Evolutionary conservation across 2,329 filamentous ascomycete species (phyloP), one percentile per base, ranked within the genome.

Genomic region (Exophiala xenobiotica): DNA sequence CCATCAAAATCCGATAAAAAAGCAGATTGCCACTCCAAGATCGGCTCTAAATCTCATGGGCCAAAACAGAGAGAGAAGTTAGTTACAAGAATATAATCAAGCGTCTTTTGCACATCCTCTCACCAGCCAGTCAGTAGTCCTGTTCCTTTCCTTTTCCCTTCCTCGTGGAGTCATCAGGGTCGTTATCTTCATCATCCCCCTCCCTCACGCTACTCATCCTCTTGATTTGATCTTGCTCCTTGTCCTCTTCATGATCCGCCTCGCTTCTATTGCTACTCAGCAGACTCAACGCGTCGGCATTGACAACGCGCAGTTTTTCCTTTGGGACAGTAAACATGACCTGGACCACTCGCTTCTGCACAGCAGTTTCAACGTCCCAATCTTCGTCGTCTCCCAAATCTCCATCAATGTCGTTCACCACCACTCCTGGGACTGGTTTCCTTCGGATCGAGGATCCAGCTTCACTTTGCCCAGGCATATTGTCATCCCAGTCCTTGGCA

Each of bases 281-380:
- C 20, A 63, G 46, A 51, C 64, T 65, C 42, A 62, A 40, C 8
- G 76, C 70, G 63, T 86, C 86, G 44, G 81, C 85, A 67, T 97
- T 97, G 16, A 96, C 92, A n/a, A 97, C 90, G 20, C 92, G 76
- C 57, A 97, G 71, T 61, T 83, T 82, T 68, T 92, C 87, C 67
- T 86, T 90, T 2, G 93, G 92, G 54, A 96, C 90, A 0, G 92
- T 96, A 69, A 96, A 97, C 81, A 95, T 93, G 64, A 90, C 81
- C 68, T 91, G 87, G 54, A 91, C 87, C 6, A 88, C 75, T 18
- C 86, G 73, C 52, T 80, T 80, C 70, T 89, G 84, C 1, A 86
- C 80, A 2, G 87, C 86, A 49, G 79, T 76, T 66, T 91, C 87
- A 31, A 91, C 81, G 61, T 90, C 87, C 87, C 87, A 88, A 48